These are phyloP conservation scores for Mycena filopes DNA, from an alignment of 768 basidiomycete genomes.

Conservation along the genomic window DNA sequence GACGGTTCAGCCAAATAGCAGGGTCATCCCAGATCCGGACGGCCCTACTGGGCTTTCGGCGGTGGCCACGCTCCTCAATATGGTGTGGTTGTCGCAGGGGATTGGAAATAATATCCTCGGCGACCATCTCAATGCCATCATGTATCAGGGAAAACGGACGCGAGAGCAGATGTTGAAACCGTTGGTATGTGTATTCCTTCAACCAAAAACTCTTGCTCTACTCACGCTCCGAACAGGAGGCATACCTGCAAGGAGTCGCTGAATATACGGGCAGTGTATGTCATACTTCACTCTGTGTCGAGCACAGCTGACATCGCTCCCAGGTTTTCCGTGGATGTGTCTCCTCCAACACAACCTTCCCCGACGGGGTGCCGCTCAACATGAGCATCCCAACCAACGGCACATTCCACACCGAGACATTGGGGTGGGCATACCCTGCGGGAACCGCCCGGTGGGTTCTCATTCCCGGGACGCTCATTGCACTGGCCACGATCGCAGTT, in stretches of 20 bases:
- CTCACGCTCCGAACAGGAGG: not conserved
- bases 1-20: not conserved
- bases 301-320: not conserved
- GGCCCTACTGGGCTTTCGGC: not conserved
- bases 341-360: not conserved
- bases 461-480: conserved; percentile 4
- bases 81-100: not conserved
- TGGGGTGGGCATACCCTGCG: no score
- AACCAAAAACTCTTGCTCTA: not conserved
- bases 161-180: not conserved
- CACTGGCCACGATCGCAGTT: not conserved
- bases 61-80: not conserved
- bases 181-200: not conserved
- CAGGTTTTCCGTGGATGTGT: not conserved
- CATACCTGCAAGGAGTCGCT: not conserved
- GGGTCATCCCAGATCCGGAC: not conserved
- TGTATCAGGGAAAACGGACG: no score
- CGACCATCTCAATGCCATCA: not conserved
- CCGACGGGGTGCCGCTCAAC: no score
- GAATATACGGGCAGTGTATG: not conserved
- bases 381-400: no score
- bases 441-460: not conserved
- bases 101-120: not conserved
- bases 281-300: not conserved
- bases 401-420: no score